phyloP scores from a whole-genome alignment of 2,329 filamentous ascomycete genomes.

The Paracorniculantispora psalliotae region DNA sequence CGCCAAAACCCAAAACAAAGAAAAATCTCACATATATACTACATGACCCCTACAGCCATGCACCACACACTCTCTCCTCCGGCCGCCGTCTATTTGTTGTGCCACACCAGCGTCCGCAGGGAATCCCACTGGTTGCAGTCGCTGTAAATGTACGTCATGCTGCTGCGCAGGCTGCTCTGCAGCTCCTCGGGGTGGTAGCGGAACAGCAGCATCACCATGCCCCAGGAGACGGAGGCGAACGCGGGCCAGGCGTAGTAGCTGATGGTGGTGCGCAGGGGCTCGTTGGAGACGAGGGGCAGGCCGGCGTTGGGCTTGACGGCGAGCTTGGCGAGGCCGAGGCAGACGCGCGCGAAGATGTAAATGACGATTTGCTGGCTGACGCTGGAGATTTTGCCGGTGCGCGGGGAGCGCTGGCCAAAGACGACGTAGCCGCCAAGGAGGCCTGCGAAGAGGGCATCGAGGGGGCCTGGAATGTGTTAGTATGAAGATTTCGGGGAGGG shows the following conservation, averaged over 20 bases:
- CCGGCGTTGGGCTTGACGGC: conserved; percentile 62
- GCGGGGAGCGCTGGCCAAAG: conserved; percentile 65
- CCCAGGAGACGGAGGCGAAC: conserved; percentile 90
- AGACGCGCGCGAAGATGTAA: conserved; percentile 91
- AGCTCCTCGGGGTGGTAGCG: conserved; percentile 85
- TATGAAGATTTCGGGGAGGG: neutral
- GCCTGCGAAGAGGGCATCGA: conserved; percentile 82
- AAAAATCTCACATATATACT: neutral
- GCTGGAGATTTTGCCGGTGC: conserved; percentile 64
- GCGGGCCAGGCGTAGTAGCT: conserved; percentile 79
- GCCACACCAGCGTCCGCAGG: conserved; percentile 75
- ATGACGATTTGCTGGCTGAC: conserved; percentile 97
- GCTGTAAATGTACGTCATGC: conserved; percentile 95
- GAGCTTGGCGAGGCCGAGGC: conserved; percentile 77
- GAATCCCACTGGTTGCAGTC: conserved; percentile 89
- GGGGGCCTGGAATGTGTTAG: conserved; percentile 46
- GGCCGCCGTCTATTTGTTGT: conserved; percentile 58
- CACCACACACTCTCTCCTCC: neutral
- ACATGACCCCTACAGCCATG: neutral
- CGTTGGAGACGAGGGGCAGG: conserved; percentile 45
- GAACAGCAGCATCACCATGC: conserved; percentile 91
- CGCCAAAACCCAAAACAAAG: neutral
- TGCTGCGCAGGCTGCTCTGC: conserved; percentile 84
- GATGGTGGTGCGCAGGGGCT: conserved; percentile 46
- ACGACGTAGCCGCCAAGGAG: conserved; percentile 87